Evolutionary conservation across 2,329 filamentous ascomycete species (phyloP).

Genomic region (Penicillium sp.): DNA sequence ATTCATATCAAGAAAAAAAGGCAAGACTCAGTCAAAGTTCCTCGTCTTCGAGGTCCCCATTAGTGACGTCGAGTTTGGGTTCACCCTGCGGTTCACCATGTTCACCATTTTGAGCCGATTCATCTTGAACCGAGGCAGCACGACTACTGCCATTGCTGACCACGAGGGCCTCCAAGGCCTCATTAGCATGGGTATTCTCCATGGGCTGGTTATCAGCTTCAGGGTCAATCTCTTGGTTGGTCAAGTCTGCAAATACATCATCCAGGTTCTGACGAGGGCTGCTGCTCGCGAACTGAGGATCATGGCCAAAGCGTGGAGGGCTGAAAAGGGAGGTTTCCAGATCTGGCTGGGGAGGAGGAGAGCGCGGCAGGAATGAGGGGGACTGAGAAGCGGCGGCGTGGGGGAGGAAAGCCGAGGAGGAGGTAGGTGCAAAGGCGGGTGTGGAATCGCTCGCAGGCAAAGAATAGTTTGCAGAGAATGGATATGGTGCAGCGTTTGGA

Average conservation of each 20-base stretch:
- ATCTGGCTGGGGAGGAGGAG: slow-evolving; percentile 39
- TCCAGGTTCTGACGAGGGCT: slow-evolving; percentile 44
- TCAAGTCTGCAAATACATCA: slow-evolving; percentile 49
- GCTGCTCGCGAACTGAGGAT: slow-evolving; percentile 33
- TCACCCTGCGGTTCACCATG: slow-evolving; percentile 19
- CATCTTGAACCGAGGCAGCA: slow-evolving; percentile 31
- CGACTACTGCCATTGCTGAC: slow-evolving; percentile 40
- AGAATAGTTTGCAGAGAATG: slow-evolving; percentile 43
- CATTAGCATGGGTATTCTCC: slow-evolving; percentile 50
- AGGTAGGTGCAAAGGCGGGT: slow-evolving; percentile 38
- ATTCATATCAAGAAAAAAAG: background rate
- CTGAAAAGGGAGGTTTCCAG: slow-evolving; percentile 46
- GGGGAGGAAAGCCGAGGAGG: slow-evolving; percentile 41
- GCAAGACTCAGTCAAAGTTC: background rate
- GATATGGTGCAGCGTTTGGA: slow-evolving; percentile 34
- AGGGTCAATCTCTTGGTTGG: slow-evolving; percentile 44
- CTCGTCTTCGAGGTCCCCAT: background rate
- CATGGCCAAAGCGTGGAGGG: slow-evolving; percentile 40
- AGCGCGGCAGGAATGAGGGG: slow-evolving; percentile 42
- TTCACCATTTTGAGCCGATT: slow-evolving; percentile 24
- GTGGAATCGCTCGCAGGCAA: slow-evolving; percentile 39
- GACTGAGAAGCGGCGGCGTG: slow-evolving; percentile 36
- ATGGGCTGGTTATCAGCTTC: slow-evolving; percentile 35
- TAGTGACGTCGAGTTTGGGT: background rate
- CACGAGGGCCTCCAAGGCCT: slow-evolving; percentile 47